Evolutionary conservation across 2,329 filamentous ascomycete species (phyloP).

Genomic region (Endothia cerciana): DNA sequence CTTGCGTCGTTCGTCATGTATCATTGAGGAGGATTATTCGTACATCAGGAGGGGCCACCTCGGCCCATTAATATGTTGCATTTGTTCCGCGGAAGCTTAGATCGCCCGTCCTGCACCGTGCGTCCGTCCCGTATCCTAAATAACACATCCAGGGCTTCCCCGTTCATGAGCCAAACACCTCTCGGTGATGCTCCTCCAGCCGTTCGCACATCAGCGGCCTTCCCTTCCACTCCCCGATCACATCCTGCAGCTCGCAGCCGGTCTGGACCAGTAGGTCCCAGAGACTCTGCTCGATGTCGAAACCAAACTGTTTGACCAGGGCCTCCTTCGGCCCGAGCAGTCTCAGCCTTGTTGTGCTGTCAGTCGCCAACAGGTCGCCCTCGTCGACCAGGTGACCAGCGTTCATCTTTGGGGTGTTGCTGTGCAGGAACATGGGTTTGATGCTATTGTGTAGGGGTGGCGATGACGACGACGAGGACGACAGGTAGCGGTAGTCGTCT

Average conservation of each 20-base stretch:
- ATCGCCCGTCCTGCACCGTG: neutral
- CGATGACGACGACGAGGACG: slow-evolving; percentile 4
- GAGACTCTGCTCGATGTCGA: slow-evolving; percentile 41
- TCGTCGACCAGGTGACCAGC: slow-evolving; percentile 34
- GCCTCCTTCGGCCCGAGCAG: slow-evolving; percentile 37
- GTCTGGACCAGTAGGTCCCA: slow-evolving; percentile 39
- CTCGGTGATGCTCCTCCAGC: slow-evolving; percentile 44
- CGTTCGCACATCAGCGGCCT: slow-evolving; percentile 37
- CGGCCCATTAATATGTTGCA: neutral
- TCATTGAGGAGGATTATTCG: slow-evolving; percentile 6
- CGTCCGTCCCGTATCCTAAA: neutral
- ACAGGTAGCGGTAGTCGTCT: slow-evolving; percentile 34
- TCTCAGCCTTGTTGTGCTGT: slow-evolving; percentile 33
- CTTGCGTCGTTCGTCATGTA: neutral
- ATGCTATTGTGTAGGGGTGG: slow-evolving; percentile 28
- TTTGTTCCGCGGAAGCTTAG: neutral
- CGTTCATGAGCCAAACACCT: slow-evolving; percentile 41
- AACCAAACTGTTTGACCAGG: slow-evolving; percentile 35
- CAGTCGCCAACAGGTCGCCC: slow-evolving; percentile 30
- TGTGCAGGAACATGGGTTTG: slow-evolving; percentile 41
- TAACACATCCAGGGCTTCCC: neutral
- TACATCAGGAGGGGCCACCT: slow-evolving; percentile 6
- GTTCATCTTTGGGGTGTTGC: slow-evolving; percentile 44
- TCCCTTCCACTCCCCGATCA: slow-evolving; percentile 28
- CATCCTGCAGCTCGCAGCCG: slow-evolving; percentile 35